Percentiles rank a stretch among this genome's conserved stretches.
Conservation (phyloP, 257 asterid species). For the Solanum pennellii region DNA sequence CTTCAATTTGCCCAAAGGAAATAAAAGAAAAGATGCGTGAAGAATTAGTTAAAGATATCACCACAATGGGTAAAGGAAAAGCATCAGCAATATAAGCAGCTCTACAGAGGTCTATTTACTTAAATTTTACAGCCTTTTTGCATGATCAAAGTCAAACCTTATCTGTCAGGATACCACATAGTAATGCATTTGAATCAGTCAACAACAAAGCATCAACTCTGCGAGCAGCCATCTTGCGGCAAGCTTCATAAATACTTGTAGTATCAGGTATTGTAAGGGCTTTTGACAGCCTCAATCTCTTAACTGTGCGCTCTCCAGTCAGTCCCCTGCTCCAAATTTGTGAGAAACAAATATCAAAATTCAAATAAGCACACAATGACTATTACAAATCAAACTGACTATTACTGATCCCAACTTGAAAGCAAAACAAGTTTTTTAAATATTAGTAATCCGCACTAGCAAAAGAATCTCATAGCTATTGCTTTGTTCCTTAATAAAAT, state of each 20-base stretch:
- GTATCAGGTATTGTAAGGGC: slow-evolving; percentile 87
- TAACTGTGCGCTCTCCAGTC: slow-evolving; percentile 90
- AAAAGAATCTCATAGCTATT: not conserved
- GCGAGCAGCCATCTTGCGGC: slow-evolving; percentile 87
- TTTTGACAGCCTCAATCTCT: slow-evolving; percentile 73
- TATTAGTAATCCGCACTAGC: not conserved
- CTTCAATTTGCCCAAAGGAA: slow-evolving; percentile 21
- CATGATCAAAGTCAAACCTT: slow-evolving; percentile 37
- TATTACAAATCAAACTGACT: not conserved
- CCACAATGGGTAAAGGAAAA: not conserved
- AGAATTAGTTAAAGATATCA: not conserved
- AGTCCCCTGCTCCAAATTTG: slow-evolving; percentile 44
- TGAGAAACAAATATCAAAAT: not conserved
- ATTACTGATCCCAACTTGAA: not conserved
- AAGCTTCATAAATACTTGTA: slow-evolving; percentile 74
- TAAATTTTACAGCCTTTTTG: not conserved
- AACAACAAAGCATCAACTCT: slow-evolving; percentile 85
- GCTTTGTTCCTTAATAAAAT: not conserved
- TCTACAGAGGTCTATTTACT: not conserved
- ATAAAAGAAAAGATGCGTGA: not conserved
- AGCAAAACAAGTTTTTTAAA: not conserved
- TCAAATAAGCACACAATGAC: not conserved
- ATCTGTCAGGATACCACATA: slow-evolving; percentile 94
- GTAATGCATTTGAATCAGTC: slow-evolving; percentile 84
- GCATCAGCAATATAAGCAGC: not conserved